Base-by-base conservation (phyloP, 2,329 filamentous ascomycete species). In the Colletotrichum sp. region DNA sequence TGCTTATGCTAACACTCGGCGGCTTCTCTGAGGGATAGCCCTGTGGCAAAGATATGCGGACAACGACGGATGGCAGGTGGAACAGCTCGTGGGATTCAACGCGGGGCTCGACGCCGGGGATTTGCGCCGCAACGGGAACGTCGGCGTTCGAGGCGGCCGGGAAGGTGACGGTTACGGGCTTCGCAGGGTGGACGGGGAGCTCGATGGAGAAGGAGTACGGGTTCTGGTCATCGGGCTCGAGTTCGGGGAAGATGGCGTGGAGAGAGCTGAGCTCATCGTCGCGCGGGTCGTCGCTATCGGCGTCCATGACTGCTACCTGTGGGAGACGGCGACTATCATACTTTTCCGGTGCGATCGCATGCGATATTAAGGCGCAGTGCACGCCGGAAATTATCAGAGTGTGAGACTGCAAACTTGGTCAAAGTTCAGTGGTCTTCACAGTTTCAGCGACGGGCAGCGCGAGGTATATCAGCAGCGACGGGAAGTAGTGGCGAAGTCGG, bases 201-300 rank as follows among this genome's bases (percentile, higher is more conserved):
- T 92, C 89, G 72, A 93, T 87, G 59, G 86, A 86, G 81, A 93
- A 89, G 9, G 85, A 86, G 79, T 89, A 88, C n/a, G 81, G 81
- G 74, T 88, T 84, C 36, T 87, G 79, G 8, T 85, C 81, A 62
- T 86, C 82, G 24, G 87, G 81, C 34, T 86, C 86, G 16, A 94
- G 89, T 83, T 94, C 93, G n/a, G 92, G 92, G 78, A 90, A 94
- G 80, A 94, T 94, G 77, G 92, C 91, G 72, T 88, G 85, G 72
- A 94, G 88, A 16, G 91, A 89, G 79, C 88, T 89, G 71, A 94
- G 86, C 86, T 94, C 92, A 63, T 88, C 85, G 71, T 87, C 83
- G 66, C 92, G 91, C 78, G 88, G 86, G 80, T 92, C 89, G 79
- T 90, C 88, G 78, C 52, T 76, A 49, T 83, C 84, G 75, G 30